A percentile compares a stretch with the other conserved stretches of the same genome.
Evolutionary conservation across 768 basidiomycete genomes (phyloP).

Genomic region (Pleurotus pulmonarius): DNA sequence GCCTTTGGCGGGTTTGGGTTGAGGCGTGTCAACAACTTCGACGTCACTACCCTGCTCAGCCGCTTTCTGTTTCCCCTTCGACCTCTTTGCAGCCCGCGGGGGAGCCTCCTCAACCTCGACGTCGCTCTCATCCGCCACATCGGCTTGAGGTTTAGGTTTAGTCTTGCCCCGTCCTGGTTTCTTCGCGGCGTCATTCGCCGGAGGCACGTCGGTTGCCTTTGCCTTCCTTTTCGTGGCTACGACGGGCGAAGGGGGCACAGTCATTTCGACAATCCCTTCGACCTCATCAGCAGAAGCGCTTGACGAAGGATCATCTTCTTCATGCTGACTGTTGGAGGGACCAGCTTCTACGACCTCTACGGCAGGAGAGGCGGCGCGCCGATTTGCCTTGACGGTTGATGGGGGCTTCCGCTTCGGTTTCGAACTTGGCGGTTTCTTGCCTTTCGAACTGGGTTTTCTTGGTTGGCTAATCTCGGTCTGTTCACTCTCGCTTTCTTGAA

Average conservation of each 20-base stretch:
- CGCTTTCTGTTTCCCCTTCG: conserved; percentile 25
- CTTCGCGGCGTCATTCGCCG: conserved; percentile 10
- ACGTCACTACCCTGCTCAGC: conserved; percentile 18
- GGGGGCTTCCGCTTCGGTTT: conserved; percentile 13
- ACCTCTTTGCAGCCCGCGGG: conserved; percentile 9
- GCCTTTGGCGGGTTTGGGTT: conserved; percentile 8
- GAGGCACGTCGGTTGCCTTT: conserved; percentile 15
- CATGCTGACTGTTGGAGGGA: conserved; percentile 11
- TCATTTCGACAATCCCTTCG: conserved; percentile 16
- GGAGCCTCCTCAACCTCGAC: conserved; percentile 11
- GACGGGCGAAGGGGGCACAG: neutral
- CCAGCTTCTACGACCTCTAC: conserved; percentile 16
- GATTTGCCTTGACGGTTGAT: neutral
- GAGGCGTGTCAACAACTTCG: conserved; percentile 16
- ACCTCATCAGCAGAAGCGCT: conserved; percentile 18
- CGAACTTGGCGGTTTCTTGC: conserved; percentile 10
- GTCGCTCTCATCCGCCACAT: conserved; percentile 22
- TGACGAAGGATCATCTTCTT: neutral
- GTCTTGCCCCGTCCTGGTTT: conserved; percentile 35
- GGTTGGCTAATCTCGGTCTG: conserved; percentile 2
- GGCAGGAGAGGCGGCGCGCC: conserved; percentile 1
- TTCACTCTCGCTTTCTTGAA: conserved; percentile 7
- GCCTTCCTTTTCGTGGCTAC: conserved; percentile 12
- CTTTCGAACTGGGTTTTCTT: conserved; percentile 2
- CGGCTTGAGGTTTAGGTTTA: conserved; percentile 20